Conservation (phyloP, 345 rosid species). For the Murraya koenigii region DNA sequence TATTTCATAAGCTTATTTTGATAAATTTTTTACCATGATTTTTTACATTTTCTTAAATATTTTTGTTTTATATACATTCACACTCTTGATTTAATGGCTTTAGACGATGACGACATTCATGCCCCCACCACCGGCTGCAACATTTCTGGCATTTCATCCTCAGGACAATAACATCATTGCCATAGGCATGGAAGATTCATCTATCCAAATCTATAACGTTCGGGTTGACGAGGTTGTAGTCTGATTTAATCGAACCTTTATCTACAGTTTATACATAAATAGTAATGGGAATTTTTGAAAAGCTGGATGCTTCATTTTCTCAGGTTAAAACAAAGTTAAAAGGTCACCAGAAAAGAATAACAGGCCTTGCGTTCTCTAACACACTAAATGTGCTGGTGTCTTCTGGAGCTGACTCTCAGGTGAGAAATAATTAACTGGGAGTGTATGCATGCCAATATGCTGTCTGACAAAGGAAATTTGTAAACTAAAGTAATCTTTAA, state of each 20-base stretch:
- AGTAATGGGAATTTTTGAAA: not conserved
- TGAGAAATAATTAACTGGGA: constrained; percentile 19
- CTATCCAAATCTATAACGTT: constrained; percentile 67
- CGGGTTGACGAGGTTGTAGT: constrained; percentile 59
- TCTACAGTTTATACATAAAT: constrained; percentile 7
- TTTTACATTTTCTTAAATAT: not conserved
- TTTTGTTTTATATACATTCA: not conserved
- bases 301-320: constrained; percentile 4
- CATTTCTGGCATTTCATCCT: constrained; percentile 82
- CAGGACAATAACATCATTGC: constrained; percentile 71
- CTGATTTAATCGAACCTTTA: constrained; percentile 8
- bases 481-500: not conserved
- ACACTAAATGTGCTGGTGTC: constrained; percentile 68
- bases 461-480: not conserved
- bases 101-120: constrained; percentile 80
- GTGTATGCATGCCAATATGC: not conserved
- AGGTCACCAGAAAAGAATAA: constrained; percentile 82
- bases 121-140: constrained; percentile 82
- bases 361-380: constrained; percentile 89
- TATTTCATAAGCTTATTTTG: not conserved
- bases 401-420: constrained; percentile 91
- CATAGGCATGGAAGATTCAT: constrained; percentile 81
- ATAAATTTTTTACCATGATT: not conserved
- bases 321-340: constrained; percentile 70
- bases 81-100: constrained; percentile 12